Conservation (phyloP, 2,329 filamentous ascomycete genomes). For the Chaetoscypha palmicola region DNA sequence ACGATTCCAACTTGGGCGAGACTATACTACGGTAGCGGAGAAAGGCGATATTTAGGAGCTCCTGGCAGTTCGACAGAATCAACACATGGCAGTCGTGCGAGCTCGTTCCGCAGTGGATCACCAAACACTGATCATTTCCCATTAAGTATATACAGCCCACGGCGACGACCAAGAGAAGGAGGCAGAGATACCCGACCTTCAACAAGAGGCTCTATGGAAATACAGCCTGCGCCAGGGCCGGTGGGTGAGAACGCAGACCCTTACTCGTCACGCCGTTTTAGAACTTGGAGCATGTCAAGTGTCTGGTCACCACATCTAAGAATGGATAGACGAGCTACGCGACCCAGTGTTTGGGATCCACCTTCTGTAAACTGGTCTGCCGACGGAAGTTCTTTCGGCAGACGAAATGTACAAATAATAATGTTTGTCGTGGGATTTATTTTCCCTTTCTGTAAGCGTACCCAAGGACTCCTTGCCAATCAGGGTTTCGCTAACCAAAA, state of each 20-base stretch:
- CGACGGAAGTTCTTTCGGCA: slow-evolving; percentile 53
- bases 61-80: slow-evolving; percentile 28
- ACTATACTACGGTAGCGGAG: slow-evolving; percentile 65
- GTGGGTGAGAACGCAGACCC: slow-evolving; percentile 14
- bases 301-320: slow-evolving; percentile 70
- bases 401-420: slow-evolving; percentile 66
- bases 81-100: slow-evolving; percentile 39
- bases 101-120: slow-evolving; percentile 41
- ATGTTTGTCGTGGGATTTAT: slow-evolving; percentile 73
- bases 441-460: slow-evolving; percentile 59
- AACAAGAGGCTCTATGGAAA: slow-evolving; percentile 38
- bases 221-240: slow-evolving; percentile 30
- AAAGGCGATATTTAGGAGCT: slow-evolving; percentile 43
- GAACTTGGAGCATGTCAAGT: slow-evolving; percentile 51
- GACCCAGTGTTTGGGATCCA: slow-evolving; percentile 62
- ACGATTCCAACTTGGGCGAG: slow-evolving; percentile 42
- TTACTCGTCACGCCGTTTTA: slow-evolving; percentile 16
- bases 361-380: slow-evolving; percentile 61
- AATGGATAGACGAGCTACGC: slow-evolving; percentile 51
- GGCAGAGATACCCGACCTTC: slow-evolving; percentile 26
- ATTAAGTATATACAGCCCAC: slow-evolving; percentile 39
- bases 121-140: slow-evolving; percentile 44
- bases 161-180: slow-evolving; percentile 39
- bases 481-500: slow-evolving; percentile 7
- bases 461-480: slow-evolving; percentile 13